Conservation (phyloP, 2,329 filamentous ascomycete genomes). For the Chalara sp. region DNA sequence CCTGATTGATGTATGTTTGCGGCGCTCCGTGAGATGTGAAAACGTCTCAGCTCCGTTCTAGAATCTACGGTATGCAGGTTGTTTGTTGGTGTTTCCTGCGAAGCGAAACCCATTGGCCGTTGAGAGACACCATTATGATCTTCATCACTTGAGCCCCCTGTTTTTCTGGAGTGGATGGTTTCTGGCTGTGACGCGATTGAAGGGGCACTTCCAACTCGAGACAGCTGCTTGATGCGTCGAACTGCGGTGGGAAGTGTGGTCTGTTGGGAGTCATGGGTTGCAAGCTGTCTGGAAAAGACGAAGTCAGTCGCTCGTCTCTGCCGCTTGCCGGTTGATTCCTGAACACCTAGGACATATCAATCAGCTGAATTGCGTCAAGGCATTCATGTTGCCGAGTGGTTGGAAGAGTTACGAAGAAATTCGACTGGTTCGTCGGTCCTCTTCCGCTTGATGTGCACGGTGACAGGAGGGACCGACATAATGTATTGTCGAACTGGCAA, state of each 20-base stretch:
- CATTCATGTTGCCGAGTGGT: too few relatives aligned
- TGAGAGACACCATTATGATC: too few relatives aligned
- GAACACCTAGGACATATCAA: conserved; percentile 17
- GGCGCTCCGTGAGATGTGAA: conserved; percentile 47
- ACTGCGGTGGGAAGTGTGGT: conserved; percentile 2
- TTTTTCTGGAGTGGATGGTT: too few relatives aligned
- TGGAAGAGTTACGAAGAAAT: conserved; percentile 22
- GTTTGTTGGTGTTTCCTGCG: neutral
- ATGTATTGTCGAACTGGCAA: neutral
- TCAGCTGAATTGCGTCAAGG: too few relatives aligned
- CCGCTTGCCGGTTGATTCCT: conserved; percentile 21
- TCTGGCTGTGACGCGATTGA: neutral
- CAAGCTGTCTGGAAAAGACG: conserved; percentile 23
- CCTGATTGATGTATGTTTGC: conserved; percentile 1
- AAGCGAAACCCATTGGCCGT: too few relatives aligned
- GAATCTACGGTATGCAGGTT: neutral
- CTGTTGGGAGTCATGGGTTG: neutral
- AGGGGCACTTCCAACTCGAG: conserved; percentile 9
- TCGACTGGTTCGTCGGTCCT: conserved; percentile 27
- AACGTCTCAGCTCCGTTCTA: conserved; percentile 30
- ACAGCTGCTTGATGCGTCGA: conserved; percentile 16
- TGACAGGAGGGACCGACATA: conserved; percentile 25
- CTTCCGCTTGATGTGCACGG: conserved; percentile 28
- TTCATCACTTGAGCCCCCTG: too few relatives aligned
- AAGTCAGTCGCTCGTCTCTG: conserved; percentile 17